These are phyloP conservation scores for Alternaria triticina DNA, from an alignment of 2,329 filamentous ascomycete species.

Conservation along the genomic window DNA sequence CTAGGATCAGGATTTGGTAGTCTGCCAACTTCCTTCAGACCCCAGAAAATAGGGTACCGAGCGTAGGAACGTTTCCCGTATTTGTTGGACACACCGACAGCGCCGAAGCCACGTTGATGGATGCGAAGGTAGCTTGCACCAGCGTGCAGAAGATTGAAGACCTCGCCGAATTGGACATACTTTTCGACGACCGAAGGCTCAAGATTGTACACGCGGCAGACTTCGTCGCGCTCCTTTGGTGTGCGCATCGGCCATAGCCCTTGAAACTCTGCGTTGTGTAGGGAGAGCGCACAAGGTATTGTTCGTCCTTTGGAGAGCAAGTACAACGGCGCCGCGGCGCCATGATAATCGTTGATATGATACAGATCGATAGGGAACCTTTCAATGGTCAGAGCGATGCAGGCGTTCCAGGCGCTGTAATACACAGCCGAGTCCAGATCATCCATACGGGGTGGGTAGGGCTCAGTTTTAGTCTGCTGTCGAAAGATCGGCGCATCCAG, in stretches of 20 bases:
- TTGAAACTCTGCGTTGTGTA: background rate
- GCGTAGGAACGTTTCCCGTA: conserved; percentile 71
- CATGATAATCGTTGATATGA: background rate
- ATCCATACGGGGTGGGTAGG: conserved; percentile 66
- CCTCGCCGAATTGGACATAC: conserved; percentile 72
- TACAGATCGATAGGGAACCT: conserved; percentile 54
- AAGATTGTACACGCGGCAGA: conserved; percentile 70
- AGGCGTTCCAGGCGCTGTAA: conserved; percentile 74
- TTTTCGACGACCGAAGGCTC: conserved; percentile 62
- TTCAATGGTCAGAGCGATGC: conserved; percentile 68
- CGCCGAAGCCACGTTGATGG: conserved; percentile 70
- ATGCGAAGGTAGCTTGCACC: conserved; percentile 69
- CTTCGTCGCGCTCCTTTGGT: conserved; percentile 66
- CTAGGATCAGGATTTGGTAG: conserved; percentile 71
- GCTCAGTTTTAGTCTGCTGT: background rate
- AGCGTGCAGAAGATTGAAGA: conserved; percentile 73
- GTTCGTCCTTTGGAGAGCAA: background rate
- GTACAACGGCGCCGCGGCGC: background rate
- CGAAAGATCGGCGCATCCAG: conserved; percentile 65
- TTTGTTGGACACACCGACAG: conserved; percentile 51
- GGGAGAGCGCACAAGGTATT: background rate
- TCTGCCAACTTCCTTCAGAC: conserved; percentile 64
- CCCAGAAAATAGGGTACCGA: conserved; percentile 74
- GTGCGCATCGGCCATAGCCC: conserved; percentile 36
- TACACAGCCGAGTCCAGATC: conserved; percentile 72